These are phyloP conservation scores for Platanus orientalis DNA, from an alignment of 164 flowering plant genomes.

Conservation along the genomic window DNA sequence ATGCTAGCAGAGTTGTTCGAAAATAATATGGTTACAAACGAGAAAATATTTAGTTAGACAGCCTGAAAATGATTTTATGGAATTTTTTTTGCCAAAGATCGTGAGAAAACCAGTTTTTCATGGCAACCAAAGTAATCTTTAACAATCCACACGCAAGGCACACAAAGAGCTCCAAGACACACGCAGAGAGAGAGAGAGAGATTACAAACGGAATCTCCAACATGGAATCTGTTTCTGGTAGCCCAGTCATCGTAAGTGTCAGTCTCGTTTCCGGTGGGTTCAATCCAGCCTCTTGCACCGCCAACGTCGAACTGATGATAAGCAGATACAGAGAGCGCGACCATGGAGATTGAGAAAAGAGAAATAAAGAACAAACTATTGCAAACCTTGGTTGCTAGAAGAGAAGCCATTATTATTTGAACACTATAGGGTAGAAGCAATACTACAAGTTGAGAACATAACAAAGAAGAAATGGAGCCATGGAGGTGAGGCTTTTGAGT, in stretches of 20 bases:
- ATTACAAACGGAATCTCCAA: slow-evolving; percentile 56
- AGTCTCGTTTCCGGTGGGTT: slow-evolving; percentile 37
- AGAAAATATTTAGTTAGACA: too few species aligned
- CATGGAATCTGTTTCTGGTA: slow-evolving; percentile 43
- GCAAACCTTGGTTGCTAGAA: slow-evolving; percentile 7
- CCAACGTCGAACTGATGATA: slow-evolving; percentile 48
- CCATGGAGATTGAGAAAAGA: slow-evolving; percentile 10
- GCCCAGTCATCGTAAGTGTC: slow-evolving; percentile 54
- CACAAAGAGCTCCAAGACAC: not conserved
- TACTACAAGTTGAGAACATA: too few species aligned
- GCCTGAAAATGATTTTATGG: too few species aligned
- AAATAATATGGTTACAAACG: too few species aligned
- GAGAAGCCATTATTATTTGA: slow-evolving; percentile 17
- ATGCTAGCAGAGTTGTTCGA: too few species aligned
- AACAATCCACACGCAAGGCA: too few species aligned
- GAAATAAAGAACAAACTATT: slow-evolving; percentile 3
- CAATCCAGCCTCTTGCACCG: slow-evolving; percentile 42
- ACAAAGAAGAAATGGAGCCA: too few species aligned
- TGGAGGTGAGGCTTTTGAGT: too few species aligned
- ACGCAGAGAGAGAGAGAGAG: not conserved
- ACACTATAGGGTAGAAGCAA: too few species aligned
- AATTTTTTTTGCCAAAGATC: too few species aligned
- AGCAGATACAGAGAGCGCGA: slow-evolving; percentile 18
- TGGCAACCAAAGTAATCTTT: too few species aligned
- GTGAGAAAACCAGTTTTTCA: too few species aligned